Base-by-base conservation (phyloP, 1,139 yeast genomes). In the Kazachstania sp. region DNA sequence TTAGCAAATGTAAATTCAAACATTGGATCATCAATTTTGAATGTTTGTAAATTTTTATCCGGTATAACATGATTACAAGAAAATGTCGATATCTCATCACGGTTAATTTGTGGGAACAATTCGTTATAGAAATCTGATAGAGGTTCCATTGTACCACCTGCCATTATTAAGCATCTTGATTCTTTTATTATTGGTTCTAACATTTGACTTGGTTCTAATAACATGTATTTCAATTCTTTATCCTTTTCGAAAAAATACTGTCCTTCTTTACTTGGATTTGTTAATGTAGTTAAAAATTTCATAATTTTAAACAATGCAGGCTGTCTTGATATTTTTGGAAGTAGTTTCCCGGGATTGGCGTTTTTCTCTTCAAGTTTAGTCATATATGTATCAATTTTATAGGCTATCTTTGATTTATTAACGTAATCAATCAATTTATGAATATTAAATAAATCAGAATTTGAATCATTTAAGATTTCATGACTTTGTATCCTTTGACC, bases 71-170 rank as follows among this genome's bases (percentile, higher is more conserved):
- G 98, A 37, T 86, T 87, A 69, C 96, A 90, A 4, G 81, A 73
- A 58, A 86, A 86, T 32, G 69, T 72, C 23, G 71, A 69, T 8
- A 86, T 72, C 43, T 73, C 58, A 0, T 61, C 50, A 0, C 69
- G 54, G 2, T 73, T 58, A 5, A 82, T 50, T 42, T 76, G 74
- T 0, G 96, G 95, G 46, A 88, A 79, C 37, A 90, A 67, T 52
- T 75, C 77, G 29, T 78, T 72, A 9, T 74, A 66, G 58, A 83
- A 85, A 54, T 90, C 97, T 15, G 72, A 64, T 49, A 82, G 72
- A 0, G 98, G 98, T 60, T 87, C 95, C 97, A 90, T 88, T 0
- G 98, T 90, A 16, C 98, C 98, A 35, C 98, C 98, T 11, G 96
- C 95, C 5, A 90, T 64, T 3, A 90, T 71, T 0, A 90, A 83